A percentile compares a stretch with the other conserved stretches of the same genome.
Conservation (phyloP, 257 asterid genomes). For the Rubia yunnanensis region DNA sequence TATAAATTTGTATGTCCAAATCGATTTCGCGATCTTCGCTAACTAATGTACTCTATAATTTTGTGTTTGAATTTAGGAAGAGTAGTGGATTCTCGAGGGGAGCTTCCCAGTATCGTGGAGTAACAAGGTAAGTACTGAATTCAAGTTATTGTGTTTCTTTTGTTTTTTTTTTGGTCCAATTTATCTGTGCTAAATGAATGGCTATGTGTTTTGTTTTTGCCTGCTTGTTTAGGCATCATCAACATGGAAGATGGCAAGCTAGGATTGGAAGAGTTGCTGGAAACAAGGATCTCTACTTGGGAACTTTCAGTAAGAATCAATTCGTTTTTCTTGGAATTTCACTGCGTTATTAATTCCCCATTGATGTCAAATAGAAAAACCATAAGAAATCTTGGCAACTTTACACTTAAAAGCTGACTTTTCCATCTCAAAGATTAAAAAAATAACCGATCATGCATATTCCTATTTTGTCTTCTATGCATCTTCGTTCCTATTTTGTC, state of each 20-base stretch:
- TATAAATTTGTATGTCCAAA: too few relatives aligned
- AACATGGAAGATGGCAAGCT: constrained; percentile 97
- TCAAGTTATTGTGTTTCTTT: neutral
- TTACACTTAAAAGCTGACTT: neutral
- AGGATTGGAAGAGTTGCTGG: constrained; percentile 94
- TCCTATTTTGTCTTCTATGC: too few relatives aligned
- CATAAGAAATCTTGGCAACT: neutral
- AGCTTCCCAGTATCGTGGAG: constrained; percentile 91
- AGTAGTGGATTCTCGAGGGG: constrained; percentile 94
- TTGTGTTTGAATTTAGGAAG: constrained; percentile 36
- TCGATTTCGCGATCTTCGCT: neutral
- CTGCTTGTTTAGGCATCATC: constrained; percentile 58
- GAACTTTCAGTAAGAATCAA: constrained; percentile 63
- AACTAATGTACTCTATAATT: neutral
- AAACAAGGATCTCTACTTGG: constrained; percentile 86
- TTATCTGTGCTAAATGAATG: neutral
- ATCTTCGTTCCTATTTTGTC: too few relatives aligned
- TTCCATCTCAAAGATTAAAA: too few relatives aligned
- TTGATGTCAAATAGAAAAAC: neutral
- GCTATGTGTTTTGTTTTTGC: neutral
- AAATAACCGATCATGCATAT: too few relatives aligned
- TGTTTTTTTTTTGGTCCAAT: neutral
- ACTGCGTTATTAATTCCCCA: neutral
- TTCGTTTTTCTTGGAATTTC: neutral
- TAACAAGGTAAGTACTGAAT: constrained; percentile 48